Percentiles rank a stretch among this genome's conserved stretches.
phyloP scores from a whole-genome alignment of 192 early-diverging fungal species.

The Chytriomyces hyalinus region DNA sequence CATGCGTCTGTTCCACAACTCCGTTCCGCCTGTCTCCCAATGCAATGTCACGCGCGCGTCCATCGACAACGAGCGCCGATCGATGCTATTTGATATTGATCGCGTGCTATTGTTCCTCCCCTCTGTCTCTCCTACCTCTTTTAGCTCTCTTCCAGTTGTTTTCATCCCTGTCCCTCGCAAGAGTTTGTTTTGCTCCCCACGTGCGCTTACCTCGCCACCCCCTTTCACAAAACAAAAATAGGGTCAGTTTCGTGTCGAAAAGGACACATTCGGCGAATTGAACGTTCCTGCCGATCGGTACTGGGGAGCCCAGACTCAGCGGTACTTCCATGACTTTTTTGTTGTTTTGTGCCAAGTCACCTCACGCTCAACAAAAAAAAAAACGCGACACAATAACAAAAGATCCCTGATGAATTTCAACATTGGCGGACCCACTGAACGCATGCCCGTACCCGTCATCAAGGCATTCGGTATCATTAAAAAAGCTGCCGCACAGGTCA shows the following conservation, averaged over 20 bases:
- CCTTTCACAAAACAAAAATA: neutral
- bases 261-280: slow-evolving; percentile 93
- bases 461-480: slow-evolving; percentile 95
- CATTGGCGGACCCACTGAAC: slow-evolving; percentile 89
- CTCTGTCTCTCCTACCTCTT: neutral
- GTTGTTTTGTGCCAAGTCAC: neutral
- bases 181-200: neutral
- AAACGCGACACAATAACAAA: neutral
- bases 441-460: slow-evolving; percentile 96
- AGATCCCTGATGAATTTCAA: slow-evolving; percentile 95
- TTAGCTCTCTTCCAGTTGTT: slow-evolving; percentile 4
- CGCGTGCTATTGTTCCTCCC: neutral
- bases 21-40: neutral
- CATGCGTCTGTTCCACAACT: neutral
- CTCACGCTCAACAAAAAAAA: neutral
- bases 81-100: neutral
- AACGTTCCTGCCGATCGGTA: slow-evolving; percentile 94
- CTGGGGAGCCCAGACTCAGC: slow-evolving; percentile 97
- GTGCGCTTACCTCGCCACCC: neutral
- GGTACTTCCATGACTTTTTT: slow-evolving; percentile 55
- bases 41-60: too few relatives aligned
- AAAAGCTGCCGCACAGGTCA: slow-evolving; percentile 92
- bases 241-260: slow-evolving; percentile 47
- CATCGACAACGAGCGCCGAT: too few relatives aligned
- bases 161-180: slow-evolving; percentile 22